A percentile compares a stretch with the other conserved stretches of the same genome.
Conservation (phyloP, 2,329 filamentous ascomycete genomes). For the Aureobasidium sp. region DNA sequence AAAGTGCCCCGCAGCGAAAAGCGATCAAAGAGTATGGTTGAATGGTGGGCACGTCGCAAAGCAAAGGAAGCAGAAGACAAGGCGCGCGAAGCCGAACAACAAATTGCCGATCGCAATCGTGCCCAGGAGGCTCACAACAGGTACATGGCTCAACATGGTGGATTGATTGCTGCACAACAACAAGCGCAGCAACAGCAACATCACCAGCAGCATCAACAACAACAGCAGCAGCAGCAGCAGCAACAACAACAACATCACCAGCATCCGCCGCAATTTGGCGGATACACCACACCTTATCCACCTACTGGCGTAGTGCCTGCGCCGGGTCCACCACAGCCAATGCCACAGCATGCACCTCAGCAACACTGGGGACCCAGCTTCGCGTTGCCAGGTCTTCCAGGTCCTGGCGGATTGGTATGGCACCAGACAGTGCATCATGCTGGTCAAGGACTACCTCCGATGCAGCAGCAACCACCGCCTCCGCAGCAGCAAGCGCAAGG, state of each 20-base stretch:
- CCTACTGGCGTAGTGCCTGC: slow-evolving; percentile 3
- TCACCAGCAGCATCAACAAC: slow-evolving; percentile 4
- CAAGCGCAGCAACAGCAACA: slow-evolving; percentile 13
- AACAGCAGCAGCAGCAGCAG: not conserved
- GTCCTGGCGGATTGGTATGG: not conserved
- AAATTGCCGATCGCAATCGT: slow-evolving; percentile 10
- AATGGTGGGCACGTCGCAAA: slow-evolving; percentile 42
- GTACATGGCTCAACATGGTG: slow-evolving; percentile 11
- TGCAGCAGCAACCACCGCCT: not conserved
- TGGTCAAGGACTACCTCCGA: not conserved
- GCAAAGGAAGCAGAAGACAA: slow-evolving; percentile 24
- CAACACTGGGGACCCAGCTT: not conserved
- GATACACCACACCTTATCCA: slow-evolving; percentile 8
- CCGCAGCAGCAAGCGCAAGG: not conserved
- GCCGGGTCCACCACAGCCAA: not conserved
- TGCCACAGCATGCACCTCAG: slow-evolving; percentile 4
- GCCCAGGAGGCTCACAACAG: slow-evolving; percentile 8
- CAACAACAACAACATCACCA: not conserved
- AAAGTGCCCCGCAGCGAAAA: slow-evolving; percentile 36
- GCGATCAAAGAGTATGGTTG: slow-evolving; percentile 38
- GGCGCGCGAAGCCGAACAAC: not conserved
- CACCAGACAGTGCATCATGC: not conserved
- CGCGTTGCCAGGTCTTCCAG: not conserved
- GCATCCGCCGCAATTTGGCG: not conserved
- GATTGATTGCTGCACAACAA: slow-evolving; percentile 11